Evolutionary conservation across 2,329 filamentous ascomycete genomes (phyloP).

Genomic region (Alternaria solani): DNA sequence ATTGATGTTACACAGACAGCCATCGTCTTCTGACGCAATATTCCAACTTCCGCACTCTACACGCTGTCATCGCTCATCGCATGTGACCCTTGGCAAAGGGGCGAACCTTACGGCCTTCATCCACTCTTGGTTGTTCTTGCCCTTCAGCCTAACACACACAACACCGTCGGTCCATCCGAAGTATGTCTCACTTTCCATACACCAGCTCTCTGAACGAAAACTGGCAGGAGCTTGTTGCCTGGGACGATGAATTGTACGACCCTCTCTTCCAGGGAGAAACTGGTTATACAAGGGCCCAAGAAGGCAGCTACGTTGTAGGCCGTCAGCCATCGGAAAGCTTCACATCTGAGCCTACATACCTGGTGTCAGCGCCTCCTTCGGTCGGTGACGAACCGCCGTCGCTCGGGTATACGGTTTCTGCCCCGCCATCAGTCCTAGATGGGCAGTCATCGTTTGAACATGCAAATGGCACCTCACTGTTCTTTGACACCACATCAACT

Average conservation of each 20-base stretch:
- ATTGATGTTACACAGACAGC: slow-evolving; percentile 6
- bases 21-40: slow-evolving; percentile 7
- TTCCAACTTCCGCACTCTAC: slow-evolving; percentile 9
- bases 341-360: slow-evolving; percentile 31
- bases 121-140: neutral
- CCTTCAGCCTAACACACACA: slow-evolving; percentile 1
- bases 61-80: slow-evolving; percentile 6
- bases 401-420: slow-evolving; percentile 39
- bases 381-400: slow-evolving; percentile 36
- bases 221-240: slow-evolving; percentile 43
- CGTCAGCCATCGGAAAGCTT: slow-evolving; percentile 33
- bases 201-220: slow-evolving; percentile 27
- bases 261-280: slow-evolving; percentile 36
- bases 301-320: slow-evolving; percentile 19
- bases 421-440: slow-evolving; percentile 39
- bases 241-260: slow-evolving; percentile 42
- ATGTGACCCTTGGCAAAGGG: slow-evolving; percentile 21
- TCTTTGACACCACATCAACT: slow-evolving; percentile 36
- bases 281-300: slow-evolving; percentile 18
- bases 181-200: slow-evolving; percentile 30
- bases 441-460: slow-evolving; percentile 35
- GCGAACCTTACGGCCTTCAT: slow-evolving; percentile 11
- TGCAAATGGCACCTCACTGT: slow-evolving; percentile 35
- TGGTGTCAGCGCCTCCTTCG: slow-evolving; percentile 35
- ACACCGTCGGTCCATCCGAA: neutral